These are phyloP conservation scores for Echinosphaeria canescens DNA, from an alignment of 2,329 filamentous ascomycete genomes.

Conservation along the genomic window DNA sequence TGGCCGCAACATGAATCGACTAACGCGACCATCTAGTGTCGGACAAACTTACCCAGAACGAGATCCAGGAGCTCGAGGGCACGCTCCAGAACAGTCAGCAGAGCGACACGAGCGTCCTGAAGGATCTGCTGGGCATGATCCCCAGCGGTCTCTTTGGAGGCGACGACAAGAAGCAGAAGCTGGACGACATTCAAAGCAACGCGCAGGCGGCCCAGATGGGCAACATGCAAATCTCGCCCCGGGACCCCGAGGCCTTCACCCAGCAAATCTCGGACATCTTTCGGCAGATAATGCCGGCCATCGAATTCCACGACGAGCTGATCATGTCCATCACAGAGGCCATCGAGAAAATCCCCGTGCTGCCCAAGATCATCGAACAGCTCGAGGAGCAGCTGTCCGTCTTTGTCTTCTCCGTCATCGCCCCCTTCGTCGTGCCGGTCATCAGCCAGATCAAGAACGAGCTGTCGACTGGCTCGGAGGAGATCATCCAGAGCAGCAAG, in stretches of 20 bases:
- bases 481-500: slow-evolving; percentile 71
- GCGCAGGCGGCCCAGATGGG: slow-evolving; percentile 55
- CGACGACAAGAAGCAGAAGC: slow-evolving; percentile 50
- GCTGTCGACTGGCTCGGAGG: slow-evolving; percentile 64
- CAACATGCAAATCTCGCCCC: slow-evolving; percentile 51
- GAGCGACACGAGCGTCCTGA: slow-evolving; percentile 51
- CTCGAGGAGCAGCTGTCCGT: slow-evolving; percentile 71
- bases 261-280: slow-evolving; percentile 52
- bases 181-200: slow-evolving; percentile 61
- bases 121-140: slow-evolving; percentile 62
- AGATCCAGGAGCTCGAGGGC: slow-evolving; percentile 76
- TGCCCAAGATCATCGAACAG: slow-evolving; percentile 71
- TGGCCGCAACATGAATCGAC: too few relatives aligned
- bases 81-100: slow-evolving; percentile 44
- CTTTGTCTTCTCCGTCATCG: slow-evolving; percentile 82
- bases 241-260: slow-evolving; percentile 69
- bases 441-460: slow-evolving; percentile 75
- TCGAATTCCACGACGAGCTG: slow-evolving; percentile 78
- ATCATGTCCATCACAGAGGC: slow-evolving; percentile 59
- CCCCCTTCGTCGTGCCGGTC: slow-evolving; percentile 70
- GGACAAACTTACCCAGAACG: slow-evolving; percentile 80
- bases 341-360: slow-evolving; percentile 66
- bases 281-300: slow-evolving; percentile 67
- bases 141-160: slow-evolving; percentile 62
- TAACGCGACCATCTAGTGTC: slow-evolving; percentile 27